Percentiles rank a stretch among this genome's conserved stretches.
These are phyloP conservation scores for Calocybe gambosa DNA, from an alignment of 1,284 basidiomycete species.

Conservation along the genomic window DNA sequence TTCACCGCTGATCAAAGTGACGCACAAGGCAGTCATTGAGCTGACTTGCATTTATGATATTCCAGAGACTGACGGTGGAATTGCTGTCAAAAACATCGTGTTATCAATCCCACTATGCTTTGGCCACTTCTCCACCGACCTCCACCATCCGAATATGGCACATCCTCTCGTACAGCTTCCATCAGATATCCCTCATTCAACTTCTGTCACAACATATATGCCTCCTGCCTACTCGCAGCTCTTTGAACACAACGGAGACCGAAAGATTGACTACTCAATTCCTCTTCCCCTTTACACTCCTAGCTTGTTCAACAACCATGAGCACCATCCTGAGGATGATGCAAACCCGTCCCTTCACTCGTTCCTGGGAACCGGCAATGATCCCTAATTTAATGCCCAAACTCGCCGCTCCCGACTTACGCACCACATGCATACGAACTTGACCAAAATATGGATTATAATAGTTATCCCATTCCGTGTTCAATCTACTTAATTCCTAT, in stretches of 20 bases:
- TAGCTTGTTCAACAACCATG: slow-evolving; percentile 6
- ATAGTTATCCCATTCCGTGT: too few species aligned
- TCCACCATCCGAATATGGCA: slow-evolving; percentile 12
- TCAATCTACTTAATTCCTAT: too few species aligned
- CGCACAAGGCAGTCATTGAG: slow-evolving; percentile 48
- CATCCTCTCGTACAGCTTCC: slow-evolving; percentile 10
- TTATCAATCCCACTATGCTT: slow-evolving; percentile 53
- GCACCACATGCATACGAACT: too few species aligned
- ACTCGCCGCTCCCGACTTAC: too few species aligned
- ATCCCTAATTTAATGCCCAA: too few species aligned
- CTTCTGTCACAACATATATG: slow-evolving; percentile 16
- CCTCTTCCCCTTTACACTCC: slow-evolving; percentile 61
- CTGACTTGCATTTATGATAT: slow-evolving; percentile 52
- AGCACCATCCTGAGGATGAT: slow-evolving; percentile 3
- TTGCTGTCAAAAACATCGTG: slow-evolving; percentile 26
- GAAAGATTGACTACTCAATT: slow-evolving; percentile 58
- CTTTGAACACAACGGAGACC: slow-evolving; percentile 65
- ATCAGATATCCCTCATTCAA: slow-evolving; percentile 9
- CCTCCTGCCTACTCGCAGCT: slow-evolving; percentile 69
- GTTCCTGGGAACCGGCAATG: too few species aligned
- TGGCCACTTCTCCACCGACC: slow-evolving; percentile 29
- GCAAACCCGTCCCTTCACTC: background rate
- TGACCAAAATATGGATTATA: too few species aligned
- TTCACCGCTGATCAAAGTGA: slow-evolving; percentile 53
- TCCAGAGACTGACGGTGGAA: slow-evolving; percentile 30